These are phyloP conservation scores for Apocynum venetum DNA, from an alignment of 257 asterid species.

Conservation along the genomic window DNA sequence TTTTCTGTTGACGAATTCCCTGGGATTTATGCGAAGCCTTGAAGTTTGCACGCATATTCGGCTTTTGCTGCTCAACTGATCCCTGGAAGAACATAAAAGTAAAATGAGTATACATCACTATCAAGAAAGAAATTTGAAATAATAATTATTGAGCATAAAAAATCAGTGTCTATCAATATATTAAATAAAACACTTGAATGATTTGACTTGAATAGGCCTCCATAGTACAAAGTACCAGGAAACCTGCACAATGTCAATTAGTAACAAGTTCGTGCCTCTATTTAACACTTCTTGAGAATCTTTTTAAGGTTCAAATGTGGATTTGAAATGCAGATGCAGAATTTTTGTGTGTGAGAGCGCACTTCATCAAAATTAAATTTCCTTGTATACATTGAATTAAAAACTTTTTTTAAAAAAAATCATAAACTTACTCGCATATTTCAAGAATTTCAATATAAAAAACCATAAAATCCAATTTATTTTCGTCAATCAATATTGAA, in stretches of 20 bases:
- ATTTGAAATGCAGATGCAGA: background rate
- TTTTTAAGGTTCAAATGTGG: background rate
- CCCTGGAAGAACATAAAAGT: slow-evolving; percentile 40
- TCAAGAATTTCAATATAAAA: background rate
- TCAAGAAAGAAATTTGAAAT: slow-evolving; percentile 9
- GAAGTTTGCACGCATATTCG: slow-evolving; percentile 45
- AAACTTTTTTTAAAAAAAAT: background rate
- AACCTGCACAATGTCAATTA: background rate
- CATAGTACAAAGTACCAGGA: background rate
- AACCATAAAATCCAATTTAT: background rate
- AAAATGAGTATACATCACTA: background rate
- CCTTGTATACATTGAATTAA: background rate
- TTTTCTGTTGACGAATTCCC: slow-evolving; percentile 47
- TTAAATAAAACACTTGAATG: background rate
- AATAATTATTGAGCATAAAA: background rate
- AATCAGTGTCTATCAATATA: background rate
- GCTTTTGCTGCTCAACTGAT: slow-evolving; percentile 50
- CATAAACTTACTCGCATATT: background rate
- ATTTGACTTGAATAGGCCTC: background rate
- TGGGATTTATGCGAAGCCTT: slow-evolving; percentile 52
- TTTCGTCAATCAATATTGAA: background rate
- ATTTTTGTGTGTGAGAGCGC: no score
- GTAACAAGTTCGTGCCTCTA: background rate
- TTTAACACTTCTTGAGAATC: background rate
- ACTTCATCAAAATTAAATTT: background rate